Percentiles rank a stretch among this genome's conserved stretches.
Evolutionary conservation across 257 asterid genomes (phyloP).

Genomic region (Perilla frutescens): DNA sequence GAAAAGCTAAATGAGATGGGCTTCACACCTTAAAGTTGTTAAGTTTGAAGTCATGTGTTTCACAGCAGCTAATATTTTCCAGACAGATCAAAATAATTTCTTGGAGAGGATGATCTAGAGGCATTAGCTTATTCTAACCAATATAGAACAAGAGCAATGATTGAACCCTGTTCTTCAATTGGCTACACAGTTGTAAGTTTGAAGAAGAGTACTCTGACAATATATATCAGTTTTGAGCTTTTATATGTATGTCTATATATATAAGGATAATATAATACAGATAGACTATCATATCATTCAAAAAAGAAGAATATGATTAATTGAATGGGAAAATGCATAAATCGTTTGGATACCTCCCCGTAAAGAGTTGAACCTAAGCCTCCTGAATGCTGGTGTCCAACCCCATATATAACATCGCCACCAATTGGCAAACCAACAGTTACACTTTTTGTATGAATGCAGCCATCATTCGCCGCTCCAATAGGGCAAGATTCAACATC

Average conservation of each 20-base stretch:
- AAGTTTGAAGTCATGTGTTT: neutral
- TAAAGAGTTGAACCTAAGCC: conserved; percentile 70
- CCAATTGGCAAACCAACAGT: conserved; percentile 57
- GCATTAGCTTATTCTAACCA: neutral
- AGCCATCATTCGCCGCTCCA: conserved; percentile 42
- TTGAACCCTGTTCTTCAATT: neutral
- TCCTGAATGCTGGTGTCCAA: conserved; percentile 82
- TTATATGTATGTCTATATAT: neutral
- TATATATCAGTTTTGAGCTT: neutral
- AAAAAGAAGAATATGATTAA: neutral
- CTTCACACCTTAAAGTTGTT: neutral
- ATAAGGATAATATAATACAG: no score
- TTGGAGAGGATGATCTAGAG: neutral
- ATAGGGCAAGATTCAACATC: conserved; percentile 58
- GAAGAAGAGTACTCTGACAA: neutral
- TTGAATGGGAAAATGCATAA: neutral
- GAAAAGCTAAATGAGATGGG: neutral
- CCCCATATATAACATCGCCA: conserved; percentile 78
- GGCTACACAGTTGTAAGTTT: neutral
- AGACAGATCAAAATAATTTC: neutral
- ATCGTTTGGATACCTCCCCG: conserved; percentile 68
- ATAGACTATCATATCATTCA: neutral
- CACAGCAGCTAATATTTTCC: neutral
- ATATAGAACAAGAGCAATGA: neutral
- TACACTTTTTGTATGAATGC: conserved; percentile 52